Percentiles rank a stretch among this genome's conserved stretches.
phyloP scores from a whole-genome alignment of 257 asterid genomes.

The Orobanche coerulescens region DNA sequence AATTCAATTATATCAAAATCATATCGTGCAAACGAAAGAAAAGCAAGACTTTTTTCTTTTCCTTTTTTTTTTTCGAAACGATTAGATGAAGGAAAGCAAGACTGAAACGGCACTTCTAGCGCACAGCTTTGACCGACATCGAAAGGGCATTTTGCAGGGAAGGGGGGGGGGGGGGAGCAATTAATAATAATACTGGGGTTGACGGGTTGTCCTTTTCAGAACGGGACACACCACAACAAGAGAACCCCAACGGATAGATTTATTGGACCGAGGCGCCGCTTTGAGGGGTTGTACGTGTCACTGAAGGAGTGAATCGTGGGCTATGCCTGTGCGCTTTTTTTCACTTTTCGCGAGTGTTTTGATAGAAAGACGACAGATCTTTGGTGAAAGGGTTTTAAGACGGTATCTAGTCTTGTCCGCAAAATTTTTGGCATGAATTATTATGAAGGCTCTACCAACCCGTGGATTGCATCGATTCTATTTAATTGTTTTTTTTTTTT shows the following conservation, averaged over 20 bases:
- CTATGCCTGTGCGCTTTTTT: conserved; percentile 18
- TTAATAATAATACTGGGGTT: background rate
- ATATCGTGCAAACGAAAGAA: conserved; percentile 6
- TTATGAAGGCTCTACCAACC: too few relatives aligned
- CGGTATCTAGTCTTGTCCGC: too few relatives aligned
- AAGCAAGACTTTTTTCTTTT: too few relatives aligned
- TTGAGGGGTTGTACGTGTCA: conserved; percentile 41
- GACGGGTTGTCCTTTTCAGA: conserved; percentile 30
- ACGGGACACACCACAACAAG: conserved; percentile 12
- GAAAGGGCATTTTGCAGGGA: conserved; percentile 19
- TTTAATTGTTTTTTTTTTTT: too few relatives aligned
- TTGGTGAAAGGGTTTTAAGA: too few relatives aligned
- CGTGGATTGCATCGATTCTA: too few relatives aligned
- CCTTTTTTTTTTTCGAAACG: too few relatives aligned
- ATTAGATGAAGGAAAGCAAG: too few relatives aligned
- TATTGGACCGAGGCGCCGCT: conserved; percentile 33
- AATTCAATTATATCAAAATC: background rate
- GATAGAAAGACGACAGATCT: conserved; percentile 3
- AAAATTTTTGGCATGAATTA: too few relatives aligned
- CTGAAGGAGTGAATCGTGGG: conserved; percentile 20
- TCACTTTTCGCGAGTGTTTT: conserved; percentile 20
- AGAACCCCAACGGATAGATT: conserved; percentile 38
- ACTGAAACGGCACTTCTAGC: too few relatives aligned
- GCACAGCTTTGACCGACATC: conserved; percentile 28
- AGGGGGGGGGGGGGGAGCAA: background rate